phyloP scores from a whole-genome alignment of 805 yeast species.

The Yamadazyma sp. region DNA sequence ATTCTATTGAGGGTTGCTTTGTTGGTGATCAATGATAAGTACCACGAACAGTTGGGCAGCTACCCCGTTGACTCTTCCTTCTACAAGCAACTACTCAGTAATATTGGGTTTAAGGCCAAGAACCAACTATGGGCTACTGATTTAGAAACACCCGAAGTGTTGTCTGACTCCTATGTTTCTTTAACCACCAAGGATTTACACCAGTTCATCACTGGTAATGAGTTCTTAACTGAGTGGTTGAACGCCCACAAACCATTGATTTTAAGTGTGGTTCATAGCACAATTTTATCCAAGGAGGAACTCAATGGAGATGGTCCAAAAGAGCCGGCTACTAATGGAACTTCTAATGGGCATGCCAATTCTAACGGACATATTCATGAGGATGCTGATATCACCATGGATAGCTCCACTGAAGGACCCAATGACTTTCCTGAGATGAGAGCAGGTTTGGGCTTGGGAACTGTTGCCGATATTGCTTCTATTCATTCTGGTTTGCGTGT shows the following conservation, averaged over 20 bases:
- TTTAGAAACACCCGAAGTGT: conserved; percentile 18
- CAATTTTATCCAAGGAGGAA: conserved; percentile 3
- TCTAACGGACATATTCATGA: conserved; percentile 12
- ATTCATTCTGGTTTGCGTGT: conserved; percentile 36
- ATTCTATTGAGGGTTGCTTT: conserved; percentile 25
- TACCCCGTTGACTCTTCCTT: conserved; percentile 15
- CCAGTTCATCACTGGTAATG: conserved; percentile 27
- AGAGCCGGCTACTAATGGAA: conserved; percentile 3
- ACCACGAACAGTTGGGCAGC: conserved; percentile 22
- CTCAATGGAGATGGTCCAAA: background rate
- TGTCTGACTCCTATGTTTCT: background rate
- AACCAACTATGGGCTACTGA: conserved; percentile 30
- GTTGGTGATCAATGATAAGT: conserved; percentile 28
- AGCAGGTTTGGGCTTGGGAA: conserved; percentile 34
- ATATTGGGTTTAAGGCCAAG: conserved; percentile 26
- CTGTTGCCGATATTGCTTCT: conserved; percentile 40
- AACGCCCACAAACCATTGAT: conserved; percentile 27
- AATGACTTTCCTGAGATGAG: conserved; percentile 17
- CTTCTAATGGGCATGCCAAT: conserved; percentile 11
- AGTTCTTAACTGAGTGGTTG: conserved; percentile 31
- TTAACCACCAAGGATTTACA: conserved; percentile 22
- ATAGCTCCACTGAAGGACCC: background rate
- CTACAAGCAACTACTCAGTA: conserved; percentile 11
- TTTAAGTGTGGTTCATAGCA: conserved; percentile 10
- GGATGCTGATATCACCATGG: conserved; percentile 12